Evolutionary conservation across 2,329 filamentous ascomycete genomes (phyloP).

Genomic region (Botrytis paeoniae): DNA sequence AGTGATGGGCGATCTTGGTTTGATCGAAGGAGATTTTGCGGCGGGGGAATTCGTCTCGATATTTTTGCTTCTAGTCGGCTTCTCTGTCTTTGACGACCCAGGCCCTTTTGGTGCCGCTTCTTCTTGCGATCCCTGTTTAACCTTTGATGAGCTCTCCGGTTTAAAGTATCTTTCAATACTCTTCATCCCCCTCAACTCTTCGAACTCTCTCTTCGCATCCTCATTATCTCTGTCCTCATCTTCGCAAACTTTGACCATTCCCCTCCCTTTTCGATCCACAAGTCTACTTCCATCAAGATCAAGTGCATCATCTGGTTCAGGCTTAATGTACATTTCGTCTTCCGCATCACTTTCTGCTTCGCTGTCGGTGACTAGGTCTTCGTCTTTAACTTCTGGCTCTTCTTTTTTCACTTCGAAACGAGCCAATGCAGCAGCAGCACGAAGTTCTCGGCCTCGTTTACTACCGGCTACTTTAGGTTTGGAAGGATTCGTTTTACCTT

Average conservation of each 20-base stretch:
- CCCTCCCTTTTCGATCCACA: constrained; percentile 62
- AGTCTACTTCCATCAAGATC: constrained; percentile 64
- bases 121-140: not conserved
- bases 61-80: not conserved
- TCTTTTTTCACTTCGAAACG: constrained; percentile 49
- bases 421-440: constrained; percentile 59
- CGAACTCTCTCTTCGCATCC: constrained; percentile 59
- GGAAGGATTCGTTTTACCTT: constrained; percentile 50
- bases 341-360: constrained; percentile 47
- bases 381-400: constrained; percentile 39
- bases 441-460: constrained; percentile 55
- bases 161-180: constrained; percentile 36
- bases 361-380: constrained; percentile 43
- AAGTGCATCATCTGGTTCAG: constrained; percentile 51
- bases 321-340: constrained; percentile 45
- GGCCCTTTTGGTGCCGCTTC: not conserved
- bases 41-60: not conserved
- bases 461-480: constrained; percentile 61
- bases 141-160: not conserved
- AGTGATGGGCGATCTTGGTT: not conserved
- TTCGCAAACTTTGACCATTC: constrained; percentile 72
- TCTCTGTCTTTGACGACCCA: not conserved
- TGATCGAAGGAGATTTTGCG: not conserved
- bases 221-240: constrained; percentile 59
- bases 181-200: constrained; percentile 57